Percentiles rank a stretch among this genome's conserved stretches.
Evolutionary conservation across 306 rosid genomes (phyloP).

Genomic region (Castanea sativa): DNA sequence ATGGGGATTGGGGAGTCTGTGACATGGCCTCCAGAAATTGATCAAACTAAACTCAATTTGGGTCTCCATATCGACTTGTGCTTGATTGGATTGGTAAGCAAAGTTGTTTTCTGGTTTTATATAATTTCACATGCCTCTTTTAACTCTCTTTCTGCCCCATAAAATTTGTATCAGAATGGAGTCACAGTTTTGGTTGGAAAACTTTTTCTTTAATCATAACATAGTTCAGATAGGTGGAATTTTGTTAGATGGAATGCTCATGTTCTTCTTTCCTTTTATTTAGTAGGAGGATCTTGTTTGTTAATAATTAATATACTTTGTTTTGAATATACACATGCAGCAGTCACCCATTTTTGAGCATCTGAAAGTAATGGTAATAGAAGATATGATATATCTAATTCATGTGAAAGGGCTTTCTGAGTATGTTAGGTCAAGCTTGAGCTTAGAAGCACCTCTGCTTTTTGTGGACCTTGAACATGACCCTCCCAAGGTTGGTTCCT

Average conservation of each 20-base stretch:
- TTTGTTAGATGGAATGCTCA: neutral
- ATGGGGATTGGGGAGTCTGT: no score
- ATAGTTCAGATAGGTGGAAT: neutral
- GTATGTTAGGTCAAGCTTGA: conserved; percentile 44
- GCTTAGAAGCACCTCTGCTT: conserved; percentile 42
- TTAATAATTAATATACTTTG: neutral
- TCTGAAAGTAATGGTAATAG: conserved; percentile 72
- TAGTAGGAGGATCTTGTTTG: neutral
- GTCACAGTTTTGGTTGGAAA: neutral
- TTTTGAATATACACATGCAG: conserved; percentile 24
- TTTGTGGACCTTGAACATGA: conserved; percentile 80
- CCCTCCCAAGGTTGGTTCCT: conserved; percentile 60
- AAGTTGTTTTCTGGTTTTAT: no score
- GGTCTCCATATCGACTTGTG: no score
- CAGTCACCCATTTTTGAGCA: conserved; percentile 48
- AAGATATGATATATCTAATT: conserved; percentile 82
- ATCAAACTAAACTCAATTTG: no score
- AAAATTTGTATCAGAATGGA: neutral
- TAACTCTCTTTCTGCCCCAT: neutral
- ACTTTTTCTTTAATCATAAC: neutral
- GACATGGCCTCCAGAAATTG: no score
- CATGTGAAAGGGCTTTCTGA: conserved; percentile 50
- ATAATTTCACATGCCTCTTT: no score
- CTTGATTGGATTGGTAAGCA: no score
- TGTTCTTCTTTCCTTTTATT: neutral